phyloP scores from a whole-genome alignment of 257 asterid genomes.

The Salvia splendens region DNA sequence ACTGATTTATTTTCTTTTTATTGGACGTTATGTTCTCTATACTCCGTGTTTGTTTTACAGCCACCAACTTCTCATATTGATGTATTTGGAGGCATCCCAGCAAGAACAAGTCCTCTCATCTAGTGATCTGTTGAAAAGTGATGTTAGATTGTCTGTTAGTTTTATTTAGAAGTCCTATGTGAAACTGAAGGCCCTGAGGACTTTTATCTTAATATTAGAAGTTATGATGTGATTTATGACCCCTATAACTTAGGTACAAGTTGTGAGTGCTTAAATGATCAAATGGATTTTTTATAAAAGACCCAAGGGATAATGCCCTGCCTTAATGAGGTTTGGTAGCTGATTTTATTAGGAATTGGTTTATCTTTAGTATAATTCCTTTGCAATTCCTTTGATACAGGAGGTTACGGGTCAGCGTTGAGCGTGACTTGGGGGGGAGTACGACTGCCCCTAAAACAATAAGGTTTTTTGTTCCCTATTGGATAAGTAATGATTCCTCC shows the following conservation, averaged over 20 bases:
- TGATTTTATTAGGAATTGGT: conserved; percentile 24
- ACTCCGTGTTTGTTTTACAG: conserved; percentile 7
- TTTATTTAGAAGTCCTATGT: not conserved
- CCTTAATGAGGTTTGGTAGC: conserved; percentile 19
- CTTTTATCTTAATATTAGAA: conserved; percentile 13
- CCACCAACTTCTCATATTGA: conserved; percentile 5
- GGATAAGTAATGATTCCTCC: conserved; percentile 83
- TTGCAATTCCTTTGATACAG: conserved; percentile 43
- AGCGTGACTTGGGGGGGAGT: conserved; percentile 92
- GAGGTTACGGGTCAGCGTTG: conserved; percentile 94
- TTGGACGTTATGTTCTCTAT: conserved; percentile 7
- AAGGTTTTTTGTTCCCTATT: conserved; percentile 96
- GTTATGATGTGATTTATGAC: conserved; percentile 17
- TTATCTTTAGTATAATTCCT: conserved; percentile 31
- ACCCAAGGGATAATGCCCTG: conserved; percentile 4
- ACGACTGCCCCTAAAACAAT: conserved; percentile 92
- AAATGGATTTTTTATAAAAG: conserved; percentile 12
- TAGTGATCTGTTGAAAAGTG: conserved; percentile 3
- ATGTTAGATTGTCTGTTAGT: conserved; percentile 10
- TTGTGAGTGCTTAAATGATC: conserved; percentile 20
- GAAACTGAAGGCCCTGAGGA: not conserved
- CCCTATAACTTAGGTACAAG: conserved; percentile 11
- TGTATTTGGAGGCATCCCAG: not conserved
- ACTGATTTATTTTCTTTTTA: conserved; percentile 8
- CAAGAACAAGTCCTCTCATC: conserved; percentile 22